Evolutionary conservation across 2,329 filamentous ascomycete species (phyloP).

Genomic region (Sordariomycetes sp.): DNA sequence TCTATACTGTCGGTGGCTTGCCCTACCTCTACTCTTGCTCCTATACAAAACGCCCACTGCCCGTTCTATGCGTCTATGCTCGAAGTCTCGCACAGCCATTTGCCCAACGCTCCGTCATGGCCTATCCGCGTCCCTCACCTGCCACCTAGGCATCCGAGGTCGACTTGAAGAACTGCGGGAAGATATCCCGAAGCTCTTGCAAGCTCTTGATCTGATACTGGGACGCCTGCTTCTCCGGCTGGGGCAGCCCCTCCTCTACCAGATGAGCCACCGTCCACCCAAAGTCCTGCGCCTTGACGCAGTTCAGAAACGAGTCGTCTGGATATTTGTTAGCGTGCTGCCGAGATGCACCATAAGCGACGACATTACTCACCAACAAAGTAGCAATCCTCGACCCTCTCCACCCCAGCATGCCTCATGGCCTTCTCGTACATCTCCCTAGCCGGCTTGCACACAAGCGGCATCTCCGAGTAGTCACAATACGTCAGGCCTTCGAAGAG

Average conservation of each 20-base stretch:
- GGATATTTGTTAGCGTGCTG: background rate
- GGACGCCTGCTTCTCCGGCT: slow-evolving; percentile 54
- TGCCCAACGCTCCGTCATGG: background rate
- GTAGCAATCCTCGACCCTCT: slow-evolving; percentile 63
- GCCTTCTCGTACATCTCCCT: slow-evolving; percentile 77
- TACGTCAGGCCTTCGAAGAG: slow-evolving; percentile 91
- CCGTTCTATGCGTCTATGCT: background rate
- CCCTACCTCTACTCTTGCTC: background rate
- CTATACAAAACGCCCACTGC: background rate
- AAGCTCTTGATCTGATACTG: slow-evolving; percentile 67
- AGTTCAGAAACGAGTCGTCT: slow-evolving; percentile 87
- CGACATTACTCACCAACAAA: slow-evolving; percentile 73
- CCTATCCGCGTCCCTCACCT: background rate
- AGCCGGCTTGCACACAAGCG: slow-evolving; percentile 79
- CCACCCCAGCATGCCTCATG: slow-evolving; percentile 71
- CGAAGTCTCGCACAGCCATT: background rate
- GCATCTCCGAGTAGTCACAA: slow-evolving; percentile 71
- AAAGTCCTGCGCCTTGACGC: slow-evolving; percentile 60
- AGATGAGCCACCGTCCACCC: slow-evolving; percentile 85
- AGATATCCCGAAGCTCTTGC: slow-evolving; percentile 63
- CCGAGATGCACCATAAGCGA: background rate
- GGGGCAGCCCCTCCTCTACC: slow-evolving; percentile 61
- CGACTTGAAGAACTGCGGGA: slow-evolving; percentile 77
- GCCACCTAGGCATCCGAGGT: background rate
- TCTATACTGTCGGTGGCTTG: background rate